Percentiles rank a stretch among this genome's conserved stretches.
These are phyloP conservation scores for Patellaria atrata DNA, from an alignment of 495 filamentous ascomycete species.

Conservation along the genomic window DNA sequence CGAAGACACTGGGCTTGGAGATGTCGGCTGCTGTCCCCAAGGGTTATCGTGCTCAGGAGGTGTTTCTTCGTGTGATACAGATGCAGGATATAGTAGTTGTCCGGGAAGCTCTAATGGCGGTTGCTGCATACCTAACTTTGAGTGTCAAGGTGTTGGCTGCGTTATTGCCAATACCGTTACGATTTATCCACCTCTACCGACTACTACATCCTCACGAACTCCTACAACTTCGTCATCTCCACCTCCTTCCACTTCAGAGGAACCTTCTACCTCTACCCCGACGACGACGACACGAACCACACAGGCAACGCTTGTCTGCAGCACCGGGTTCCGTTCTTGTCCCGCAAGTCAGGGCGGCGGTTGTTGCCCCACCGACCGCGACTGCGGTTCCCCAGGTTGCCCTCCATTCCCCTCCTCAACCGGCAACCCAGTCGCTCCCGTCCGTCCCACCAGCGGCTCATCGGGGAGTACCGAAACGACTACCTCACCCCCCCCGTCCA, in stretches of 20 bases:
- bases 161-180: too few species aligned
- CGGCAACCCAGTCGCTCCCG: conserved; percentile 29
- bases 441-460: conserved; percentile 36
- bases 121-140: conserved; percentile 72
- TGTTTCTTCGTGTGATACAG: conserved; percentile 44
- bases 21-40: conserved; percentile 73
- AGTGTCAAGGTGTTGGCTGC: conserved; percentile 71
- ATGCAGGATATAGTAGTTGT: conserved; percentile 49
- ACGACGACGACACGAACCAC: conserved; percentile 24
- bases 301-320: conserved; percentile 36
- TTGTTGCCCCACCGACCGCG: conserved; percentile 27
- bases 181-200: too few species aligned
- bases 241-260: conserved; percentile 5
- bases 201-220: conserved; percentile 31
- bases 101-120: conserved; percentile 58
- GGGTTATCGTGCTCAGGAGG: conserved; percentile 53
- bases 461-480: conserved; percentile 17
- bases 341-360: conserved; percentile 26
- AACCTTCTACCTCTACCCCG: conserved; percentile 14
- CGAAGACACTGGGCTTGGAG: conserved; percentile 54
- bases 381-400: conserved; percentile 19
- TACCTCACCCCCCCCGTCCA: conserved; percentile 26
- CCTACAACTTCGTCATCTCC: conserved; percentile 15
- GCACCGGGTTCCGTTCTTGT: conserved; percentile 40
- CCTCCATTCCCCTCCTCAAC: conserved; percentile 11